phyloP scores from a whole-genome alignment of 1,284 basidiomycete genomes.

The Stereum hirsutum region DNA sequence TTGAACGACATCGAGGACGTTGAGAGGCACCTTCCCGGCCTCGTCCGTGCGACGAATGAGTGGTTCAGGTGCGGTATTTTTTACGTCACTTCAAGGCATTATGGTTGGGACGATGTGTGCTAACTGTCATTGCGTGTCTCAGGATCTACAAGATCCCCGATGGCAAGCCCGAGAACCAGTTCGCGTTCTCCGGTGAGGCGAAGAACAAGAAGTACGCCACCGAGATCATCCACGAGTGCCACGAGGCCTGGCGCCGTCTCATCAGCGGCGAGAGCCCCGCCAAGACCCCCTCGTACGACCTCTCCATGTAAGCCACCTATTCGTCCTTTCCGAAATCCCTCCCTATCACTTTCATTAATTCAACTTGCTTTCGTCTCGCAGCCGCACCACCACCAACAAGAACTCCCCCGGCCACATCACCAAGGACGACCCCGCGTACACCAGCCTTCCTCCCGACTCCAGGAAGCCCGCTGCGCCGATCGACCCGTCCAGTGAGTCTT shows the following conservation, averaged over 20 bases:
- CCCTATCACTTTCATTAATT: slow-evolving; percentile 4
- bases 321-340: neutral
- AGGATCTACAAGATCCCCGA: slow-evolving; percentile 99
- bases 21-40: slow-evolving; percentile 94
- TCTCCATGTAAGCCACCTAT: slow-evolving; percentile 73
- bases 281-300: slow-evolving; percentile 62
- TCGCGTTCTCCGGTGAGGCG: slow-evolving; percentile 99
- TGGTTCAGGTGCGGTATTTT: slow-evolving; percentile 70
- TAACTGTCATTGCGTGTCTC: slow-evolving; percentile 5
- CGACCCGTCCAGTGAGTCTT: slow-evolving; percentile 73
- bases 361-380: slow-evolving; percentile 22
- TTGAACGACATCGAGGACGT: slow-evolving; percentile 99
- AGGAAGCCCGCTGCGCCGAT: slow-evolving; percentile 78
- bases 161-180: slow-evolving; percentile 98
- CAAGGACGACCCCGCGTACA: slow-evolving; percentile 58
- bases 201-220: slow-evolving; percentile 99
- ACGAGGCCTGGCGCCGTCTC: slow-evolving; percentile 98
- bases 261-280: slow-evolving; percentile 72
- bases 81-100: neutral
- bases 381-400: slow-evolving; percentile 62
- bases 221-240: slow-evolving; percentile 98
- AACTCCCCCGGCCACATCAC: slow-evolving; percentile 68
- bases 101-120: slow-evolving; percentile 6
- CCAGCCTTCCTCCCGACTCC: slow-evolving; percentile 69
- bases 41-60: slow-evolving; percentile 95